Percentiles rank a stretch among this genome's conserved stretches.
phyloP scores from a whole-genome alignment of 1,284 basidiomycete genomes.

The Kalmanozyma brasiliensis region DNA sequence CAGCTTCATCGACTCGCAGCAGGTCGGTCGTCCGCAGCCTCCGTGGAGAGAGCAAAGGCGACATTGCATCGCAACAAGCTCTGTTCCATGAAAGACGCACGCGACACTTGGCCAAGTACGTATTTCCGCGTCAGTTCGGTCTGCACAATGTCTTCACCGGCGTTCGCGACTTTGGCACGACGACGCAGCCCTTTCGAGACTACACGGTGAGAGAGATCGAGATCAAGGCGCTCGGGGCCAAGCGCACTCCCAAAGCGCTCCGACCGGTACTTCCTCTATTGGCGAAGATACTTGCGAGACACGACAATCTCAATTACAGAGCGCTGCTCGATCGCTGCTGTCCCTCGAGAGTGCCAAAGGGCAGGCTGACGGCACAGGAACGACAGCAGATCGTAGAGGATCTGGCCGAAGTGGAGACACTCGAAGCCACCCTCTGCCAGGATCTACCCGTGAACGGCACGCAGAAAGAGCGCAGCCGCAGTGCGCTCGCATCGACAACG shows the following conservation, averaged over 20 bases:
- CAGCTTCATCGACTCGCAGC: constrained; percentile 3
- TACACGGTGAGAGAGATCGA: constrained; percentile 77
- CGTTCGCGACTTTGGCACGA: constrained; percentile 35
- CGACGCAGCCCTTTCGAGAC: constrained; percentile 70
- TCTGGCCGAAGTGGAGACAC: constrained; percentile 31
- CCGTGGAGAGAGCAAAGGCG: constrained; percentile 1
- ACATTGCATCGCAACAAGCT: background rate
- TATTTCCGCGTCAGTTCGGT: constrained; percentile 82
- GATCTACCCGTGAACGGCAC: constrained; percentile 3
- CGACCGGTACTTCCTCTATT: constrained; percentile 73
- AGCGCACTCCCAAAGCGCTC: constrained; percentile 79
- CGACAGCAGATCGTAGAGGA: constrained; percentile 81
- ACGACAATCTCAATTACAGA: constrained; percentile 78
- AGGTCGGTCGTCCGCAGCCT: background rate
- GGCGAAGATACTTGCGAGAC: constrained; percentile 76
- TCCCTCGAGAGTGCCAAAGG: constrained; percentile 76
- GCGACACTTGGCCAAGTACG: constrained; percentile 79
- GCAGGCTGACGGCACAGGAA: constrained; percentile 37
- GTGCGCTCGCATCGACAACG: constrained; percentile 1
- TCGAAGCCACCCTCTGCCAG: constrained; percentile 3
- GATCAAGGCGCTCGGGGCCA: constrained; percentile 71
- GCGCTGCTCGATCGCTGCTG: constrained; percentile 76
- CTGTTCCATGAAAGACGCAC: constrained; percentile 63
- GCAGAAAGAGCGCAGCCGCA: background rate
- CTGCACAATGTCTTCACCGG: constrained; percentile 74